Evolutionary conservation across 2,329 filamentous ascomycete genomes (phyloP).

Genomic region (Xylariomycetidae sp.): DNA sequence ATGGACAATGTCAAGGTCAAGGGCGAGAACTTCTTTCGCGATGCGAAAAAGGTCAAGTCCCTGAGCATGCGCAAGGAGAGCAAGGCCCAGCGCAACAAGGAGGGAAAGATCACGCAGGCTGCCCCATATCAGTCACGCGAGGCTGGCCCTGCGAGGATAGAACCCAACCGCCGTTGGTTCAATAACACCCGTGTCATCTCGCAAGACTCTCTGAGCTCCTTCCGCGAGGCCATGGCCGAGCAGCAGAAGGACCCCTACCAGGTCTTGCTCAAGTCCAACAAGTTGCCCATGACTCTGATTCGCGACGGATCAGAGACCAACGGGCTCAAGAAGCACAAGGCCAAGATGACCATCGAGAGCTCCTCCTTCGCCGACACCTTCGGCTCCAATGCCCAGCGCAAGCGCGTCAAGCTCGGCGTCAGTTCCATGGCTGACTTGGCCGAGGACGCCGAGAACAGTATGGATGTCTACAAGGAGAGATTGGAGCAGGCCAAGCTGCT

Average conservation of each 20-base stretch:
- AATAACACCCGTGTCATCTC: constrained; percentile 86
- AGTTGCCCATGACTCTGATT: constrained; percentile 93
- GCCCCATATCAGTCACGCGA: constrained; percentile 81
- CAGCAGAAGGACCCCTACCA: constrained; percentile 86
- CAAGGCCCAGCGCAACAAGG: constrained; percentile 72
- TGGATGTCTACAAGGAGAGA: constrained; percentile 75
- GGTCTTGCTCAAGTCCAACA: constrained; percentile 94
- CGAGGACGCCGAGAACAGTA: constrained; percentile 70
- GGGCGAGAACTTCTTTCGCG: constrained; percentile 96
- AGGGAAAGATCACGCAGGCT: constrained; percentile 78
- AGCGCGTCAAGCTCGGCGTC: constrained; percentile 83
- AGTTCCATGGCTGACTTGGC: constrained; percentile 77
- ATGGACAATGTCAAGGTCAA: constrained; percentile 89
- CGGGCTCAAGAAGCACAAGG: constrained; percentile 84
- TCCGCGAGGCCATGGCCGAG: constrained; percentile 87
- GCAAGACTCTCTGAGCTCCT: constrained; percentile 79
- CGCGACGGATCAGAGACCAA: constrained; percentile 71
- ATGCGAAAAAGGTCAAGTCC: constrained; percentile 81
- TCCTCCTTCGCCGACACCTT: constrained; percentile 85
- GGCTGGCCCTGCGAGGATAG: constrained; percentile 75
- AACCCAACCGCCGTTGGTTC: constrained; percentile 98
- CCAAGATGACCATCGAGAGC: constrained; percentile 88
- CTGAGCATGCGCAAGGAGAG: constrained; percentile 90
- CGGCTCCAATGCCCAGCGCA: constrained; percentile 87
- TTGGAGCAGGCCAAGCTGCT: constrained; percentile 73